Percentiles rank a stretch among this genome's conserved stretches.
phyloP scores from a whole-genome alignment of 2,329 filamentous ascomycete genomes.

The Cytospora schulzeri region DNA sequence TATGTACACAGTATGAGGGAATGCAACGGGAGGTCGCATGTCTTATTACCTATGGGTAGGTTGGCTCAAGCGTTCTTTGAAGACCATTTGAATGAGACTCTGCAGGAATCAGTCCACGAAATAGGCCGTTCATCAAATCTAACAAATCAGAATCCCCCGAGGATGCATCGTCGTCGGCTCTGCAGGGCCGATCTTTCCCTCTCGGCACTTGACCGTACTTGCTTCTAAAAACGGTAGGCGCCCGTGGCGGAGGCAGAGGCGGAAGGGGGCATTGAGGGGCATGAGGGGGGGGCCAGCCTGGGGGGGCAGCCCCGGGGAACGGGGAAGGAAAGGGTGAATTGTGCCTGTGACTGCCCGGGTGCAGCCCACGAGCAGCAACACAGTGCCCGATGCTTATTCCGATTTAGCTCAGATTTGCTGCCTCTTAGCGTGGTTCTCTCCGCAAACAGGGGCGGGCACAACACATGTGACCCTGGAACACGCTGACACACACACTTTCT shows the following conservation, averaged over 20 bases:
- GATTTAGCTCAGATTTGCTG: slow-evolving; percentile 17
- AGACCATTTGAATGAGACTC: neutral
- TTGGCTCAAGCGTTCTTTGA: too few species aligned
- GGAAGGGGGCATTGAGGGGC: neutral
- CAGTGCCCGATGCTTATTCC: slow-evolving; percentile 20
- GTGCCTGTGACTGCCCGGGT: neutral
- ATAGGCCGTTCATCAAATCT: neutral
- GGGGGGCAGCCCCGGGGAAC: too few species aligned
- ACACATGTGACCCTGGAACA: neutral
- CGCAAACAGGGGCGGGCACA: neutral
- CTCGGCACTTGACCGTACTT: slow-evolving; percentile 25
- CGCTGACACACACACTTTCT: too few species aligned
- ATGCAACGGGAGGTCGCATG: neutral
- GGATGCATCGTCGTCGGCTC: neutral
- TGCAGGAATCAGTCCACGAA: slow-evolving; percentile 18
- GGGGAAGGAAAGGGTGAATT: neutral
- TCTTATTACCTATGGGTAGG: too few species aligned
- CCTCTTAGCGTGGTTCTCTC: slow-evolving; percentile 5
- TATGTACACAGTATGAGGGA: neutral
- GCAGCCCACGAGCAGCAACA: neutral
- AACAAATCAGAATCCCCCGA: slow-evolving; percentile 16
- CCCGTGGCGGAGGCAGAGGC: slow-evolving; percentile 6
- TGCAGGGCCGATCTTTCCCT: slow-evolving; percentile 26
- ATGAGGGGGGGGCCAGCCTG: neutral
- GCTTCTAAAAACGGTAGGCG: slow-evolving; percentile 16